These are phyloP conservation scores for Phytopythium mirpurense DNA, from an alignment of 352 stramenopile genomes.

Conservation along the genomic window DNA sequence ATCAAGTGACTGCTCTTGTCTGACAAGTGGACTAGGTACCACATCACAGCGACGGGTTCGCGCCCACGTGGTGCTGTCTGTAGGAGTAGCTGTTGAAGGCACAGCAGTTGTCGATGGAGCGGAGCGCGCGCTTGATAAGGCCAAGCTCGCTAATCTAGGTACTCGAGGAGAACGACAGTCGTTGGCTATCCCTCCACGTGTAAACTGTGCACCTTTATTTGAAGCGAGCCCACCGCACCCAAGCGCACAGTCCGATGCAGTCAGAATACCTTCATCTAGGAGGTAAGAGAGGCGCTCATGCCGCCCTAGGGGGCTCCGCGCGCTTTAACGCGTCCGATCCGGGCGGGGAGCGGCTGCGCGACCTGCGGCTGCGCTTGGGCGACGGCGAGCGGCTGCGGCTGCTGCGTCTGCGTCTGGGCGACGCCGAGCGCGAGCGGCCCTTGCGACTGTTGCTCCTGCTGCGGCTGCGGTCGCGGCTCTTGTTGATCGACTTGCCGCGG, in stretches of 20 bases:
- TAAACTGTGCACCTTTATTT: slow-evolving; percentile 2
- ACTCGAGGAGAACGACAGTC: not conserved
- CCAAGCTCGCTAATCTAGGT: no score
- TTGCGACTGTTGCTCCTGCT: slow-evolving; percentile 48
- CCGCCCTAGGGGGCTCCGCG: not conserved
- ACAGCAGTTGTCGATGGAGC: no score
- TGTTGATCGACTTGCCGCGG: slow-evolving; percentile 26
- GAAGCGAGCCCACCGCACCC: not conserved
- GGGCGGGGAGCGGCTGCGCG: slow-evolving; percentile 40
- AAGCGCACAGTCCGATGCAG: not conserved
- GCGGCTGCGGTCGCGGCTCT: slow-evolving; percentile 38
- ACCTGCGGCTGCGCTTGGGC: slow-evolving; percentile 40
- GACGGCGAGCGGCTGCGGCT: slow-evolving; percentile 42
- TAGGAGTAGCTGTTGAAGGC: no score
- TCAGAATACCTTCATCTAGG: not conserved
- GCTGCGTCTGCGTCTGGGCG: slow-evolving; percentile 45
- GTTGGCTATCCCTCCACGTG: not conserved
- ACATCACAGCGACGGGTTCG: no score
- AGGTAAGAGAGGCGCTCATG: not conserved
- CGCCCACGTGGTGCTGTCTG: no score
- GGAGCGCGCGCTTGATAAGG: no score
- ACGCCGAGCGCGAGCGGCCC: slow-evolving; percentile 21
- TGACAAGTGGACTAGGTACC: no score
- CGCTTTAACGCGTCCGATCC: not conserved
- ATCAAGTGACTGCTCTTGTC: no score